phyloP scores from a whole-genome alignment of 441 rosid genomes.

The Daphne laureola region DNA sequence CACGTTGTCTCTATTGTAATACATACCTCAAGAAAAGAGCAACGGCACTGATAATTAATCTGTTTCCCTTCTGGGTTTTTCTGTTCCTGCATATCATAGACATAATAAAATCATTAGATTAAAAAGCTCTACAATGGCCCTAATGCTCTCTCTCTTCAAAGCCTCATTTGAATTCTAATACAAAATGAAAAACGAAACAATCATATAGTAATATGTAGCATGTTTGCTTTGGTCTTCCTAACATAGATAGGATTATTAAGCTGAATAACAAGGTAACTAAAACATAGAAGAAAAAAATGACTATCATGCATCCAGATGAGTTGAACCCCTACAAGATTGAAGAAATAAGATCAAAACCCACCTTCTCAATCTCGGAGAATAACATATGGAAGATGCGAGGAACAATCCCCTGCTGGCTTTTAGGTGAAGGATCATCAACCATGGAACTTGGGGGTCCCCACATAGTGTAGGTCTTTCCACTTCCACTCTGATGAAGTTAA shows the following conservation, averaged over 20 bases:
- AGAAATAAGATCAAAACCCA: conserved; percentile 22
- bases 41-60: conserved; percentile 82
- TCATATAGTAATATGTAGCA: too few species aligned
- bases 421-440: conserved; percentile 74
- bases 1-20: background rate
- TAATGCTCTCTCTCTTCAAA: background rate
- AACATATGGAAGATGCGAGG: conserved; percentile 80
- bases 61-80: conserved; percentile 57
- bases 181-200: conserved; percentile 1
- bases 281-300: too few species aligned
- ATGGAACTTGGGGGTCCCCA: conserved; percentile 97
- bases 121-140: too few species aligned
- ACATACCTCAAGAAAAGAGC: conserved; percentile 94
- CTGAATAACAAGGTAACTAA: background rate
- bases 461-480: conserved; percentile 91
- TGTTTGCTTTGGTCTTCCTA: too few species aligned
- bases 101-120: background rate
- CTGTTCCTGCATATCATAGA: conserved; percentile 43
- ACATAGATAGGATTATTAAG: background rate
- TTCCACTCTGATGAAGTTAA: conserved; percentile 54
- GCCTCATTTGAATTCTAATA: conserved; percentile 1
- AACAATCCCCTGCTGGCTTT: conserved; percentile 68
- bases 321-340: too few species aligned
- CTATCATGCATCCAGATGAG: too few species aligned
- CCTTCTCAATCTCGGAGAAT: conserved; percentile 68